These are phyloP conservation scores for Fusarium avenaceum DNA, from an alignment of 2,329 filamentous ascomycete species.

Conservation along the genomic window DNA sequence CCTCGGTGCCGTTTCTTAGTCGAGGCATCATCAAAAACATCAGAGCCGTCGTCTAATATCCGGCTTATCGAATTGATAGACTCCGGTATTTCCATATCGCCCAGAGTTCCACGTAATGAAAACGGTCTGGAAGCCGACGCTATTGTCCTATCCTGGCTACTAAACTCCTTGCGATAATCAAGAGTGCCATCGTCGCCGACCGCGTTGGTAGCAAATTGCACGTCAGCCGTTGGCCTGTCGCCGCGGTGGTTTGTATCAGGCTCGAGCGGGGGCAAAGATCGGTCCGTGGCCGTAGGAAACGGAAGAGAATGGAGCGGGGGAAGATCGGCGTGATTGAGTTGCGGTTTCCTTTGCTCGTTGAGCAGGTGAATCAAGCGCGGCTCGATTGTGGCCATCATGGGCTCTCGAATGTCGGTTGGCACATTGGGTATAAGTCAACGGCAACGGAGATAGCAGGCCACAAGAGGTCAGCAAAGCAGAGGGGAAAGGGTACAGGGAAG, in stretches of 20 bases:
- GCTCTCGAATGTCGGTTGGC: slow-evolving; percentile 45
- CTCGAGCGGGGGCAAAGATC: slow-evolving; percentile 67
- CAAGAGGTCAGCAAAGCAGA: slow-evolving; percentile 5
- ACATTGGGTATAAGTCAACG: slow-evolving; percentile 49
- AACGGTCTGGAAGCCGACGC: slow-evolving; percentile 48
- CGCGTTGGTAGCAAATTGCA: slow-evolving; percentile 27
- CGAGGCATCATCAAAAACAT: slow-evolving; percentile 60
- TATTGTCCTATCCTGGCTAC: slow-evolving; percentile 44
- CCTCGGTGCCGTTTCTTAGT: slow-evolving; percentile 68
- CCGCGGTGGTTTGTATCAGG: slow-evolving; percentile 60
- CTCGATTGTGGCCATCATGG: slow-evolving; percentile 75
- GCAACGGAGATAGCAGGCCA: slow-evolving; percentile 15
- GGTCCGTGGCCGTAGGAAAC: slow-evolving; percentile 60
- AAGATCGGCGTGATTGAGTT: slow-evolving; percentile 64
- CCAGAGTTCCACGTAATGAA: slow-evolving; percentile 59
- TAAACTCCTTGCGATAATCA: slow-evolving; percentile 44
- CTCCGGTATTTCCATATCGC: slow-evolving; percentile 56
- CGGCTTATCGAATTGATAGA: slow-evolving; percentile 61
- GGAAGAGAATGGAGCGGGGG: slow-evolving; percentile 66
- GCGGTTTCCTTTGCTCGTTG: slow-evolving; percentile 67
- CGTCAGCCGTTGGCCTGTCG: slow-evolving; percentile 52
- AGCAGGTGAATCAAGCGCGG: slow-evolving; percentile 75
- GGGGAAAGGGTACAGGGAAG: slow-evolving; percentile 10
- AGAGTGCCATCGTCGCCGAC: slow-evolving; percentile 40
- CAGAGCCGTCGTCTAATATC: slow-evolving; percentile 61